phyloP scores from a whole-genome alignment of 1,284 basidiomycete species.

The Ustilago hordei region DNA sequence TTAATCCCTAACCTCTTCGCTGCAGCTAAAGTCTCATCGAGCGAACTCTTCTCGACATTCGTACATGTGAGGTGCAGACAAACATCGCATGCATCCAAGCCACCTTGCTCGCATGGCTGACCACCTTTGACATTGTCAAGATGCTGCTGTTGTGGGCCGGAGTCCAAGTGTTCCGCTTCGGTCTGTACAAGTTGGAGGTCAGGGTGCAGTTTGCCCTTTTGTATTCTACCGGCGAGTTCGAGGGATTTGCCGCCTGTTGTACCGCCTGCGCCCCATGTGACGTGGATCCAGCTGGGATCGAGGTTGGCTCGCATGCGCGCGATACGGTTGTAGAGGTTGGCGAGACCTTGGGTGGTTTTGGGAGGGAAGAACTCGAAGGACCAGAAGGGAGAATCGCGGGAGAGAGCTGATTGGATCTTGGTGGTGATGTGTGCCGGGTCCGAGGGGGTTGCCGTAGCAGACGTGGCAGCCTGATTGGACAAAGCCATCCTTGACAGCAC shows the following conservation, averaged over 20 bases:
- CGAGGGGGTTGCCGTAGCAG: background rate
- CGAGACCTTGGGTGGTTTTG: slow-evolving; percentile 89
- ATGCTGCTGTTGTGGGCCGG: slow-evolving; percentile 22
- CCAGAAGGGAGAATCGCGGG: slow-evolving; percentile 50
- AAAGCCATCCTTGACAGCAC: background rate
- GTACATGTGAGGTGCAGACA: slow-evolving; percentile 97
- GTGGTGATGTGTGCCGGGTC: slow-evolving; percentile 51
- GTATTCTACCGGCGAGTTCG: slow-evolving; percentile 75
- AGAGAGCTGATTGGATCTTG: slow-evolving; percentile 26
- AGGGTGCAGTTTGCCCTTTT: slow-evolving; percentile 58
- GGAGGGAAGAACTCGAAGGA: slow-evolving; percentile 96
- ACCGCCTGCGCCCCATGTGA: slow-evolving; percentile 98
- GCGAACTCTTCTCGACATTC: slow-evolving; percentile 79
- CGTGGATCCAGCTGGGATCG: slow-evolving; percentile 72
- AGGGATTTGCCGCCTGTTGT: slow-evolving; percentile 88
- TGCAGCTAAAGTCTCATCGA: slow-evolving; percentile 84
- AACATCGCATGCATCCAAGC: slow-evolving; percentile 84
- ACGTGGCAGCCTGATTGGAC: background rate
- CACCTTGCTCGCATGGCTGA: slow-evolving; percentile 66
- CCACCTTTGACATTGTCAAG: slow-evolving; percentile 23
- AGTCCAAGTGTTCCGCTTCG: slow-evolving; percentile 15
- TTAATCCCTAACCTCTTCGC: slow-evolving; percentile 86
- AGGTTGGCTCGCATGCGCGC: slow-evolving; percentile 77
- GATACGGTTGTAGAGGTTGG: slow-evolving; percentile 69
- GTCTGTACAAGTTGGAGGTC: slow-evolving; percentile 21